Percentiles rank a stretch among this genome's conserved stretches.
Conservation (phyloP, 2,329 filamentous ascomycete genomes). For the Aspergillus sp. region DNA sequence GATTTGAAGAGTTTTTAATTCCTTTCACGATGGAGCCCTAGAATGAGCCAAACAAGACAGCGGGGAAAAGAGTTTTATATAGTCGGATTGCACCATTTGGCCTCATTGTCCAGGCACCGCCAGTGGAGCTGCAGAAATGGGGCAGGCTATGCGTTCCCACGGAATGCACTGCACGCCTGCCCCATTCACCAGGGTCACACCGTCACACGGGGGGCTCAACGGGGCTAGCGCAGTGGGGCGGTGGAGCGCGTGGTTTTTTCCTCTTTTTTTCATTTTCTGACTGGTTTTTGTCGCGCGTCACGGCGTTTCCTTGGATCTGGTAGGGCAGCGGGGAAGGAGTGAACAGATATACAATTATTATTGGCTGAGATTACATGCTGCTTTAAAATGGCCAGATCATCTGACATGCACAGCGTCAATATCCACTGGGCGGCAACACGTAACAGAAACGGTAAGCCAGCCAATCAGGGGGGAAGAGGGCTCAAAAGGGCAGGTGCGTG, state of each 20-base stretch:
- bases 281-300: neutral
- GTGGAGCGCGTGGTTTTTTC: slow-evolving; percentile 3
- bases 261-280: slow-evolving; percentile 5
- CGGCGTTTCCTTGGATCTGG: neutral
- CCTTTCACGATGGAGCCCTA: neutral
- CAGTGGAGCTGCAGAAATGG: no score
- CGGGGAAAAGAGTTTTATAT: no score
- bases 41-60: neutral
- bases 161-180: no score
- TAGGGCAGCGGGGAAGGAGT: neutral
- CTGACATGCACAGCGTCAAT: slow-evolving; percentile 22
- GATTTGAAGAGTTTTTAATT: neutral
- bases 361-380: slow-evolving; percentile 7
- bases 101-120: no score
- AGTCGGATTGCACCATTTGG: no score
- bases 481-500: slow-evolving; percentile 9
- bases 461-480: slow-evolving; percentile 22
- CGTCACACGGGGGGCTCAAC: no score
- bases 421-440: slow-evolving; percentile 20
- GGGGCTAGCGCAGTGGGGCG: no score
- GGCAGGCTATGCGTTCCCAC: no score
- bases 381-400: slow-evolving; percentile 23
- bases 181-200: no score
- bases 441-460: slow-evolving; percentile 29
- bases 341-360: neutral